These are phyloP conservation scores for Blastobotrys indianensis DNA, from an alignment of 1,139 yeast species.

Conservation along the genomic window DNA sequence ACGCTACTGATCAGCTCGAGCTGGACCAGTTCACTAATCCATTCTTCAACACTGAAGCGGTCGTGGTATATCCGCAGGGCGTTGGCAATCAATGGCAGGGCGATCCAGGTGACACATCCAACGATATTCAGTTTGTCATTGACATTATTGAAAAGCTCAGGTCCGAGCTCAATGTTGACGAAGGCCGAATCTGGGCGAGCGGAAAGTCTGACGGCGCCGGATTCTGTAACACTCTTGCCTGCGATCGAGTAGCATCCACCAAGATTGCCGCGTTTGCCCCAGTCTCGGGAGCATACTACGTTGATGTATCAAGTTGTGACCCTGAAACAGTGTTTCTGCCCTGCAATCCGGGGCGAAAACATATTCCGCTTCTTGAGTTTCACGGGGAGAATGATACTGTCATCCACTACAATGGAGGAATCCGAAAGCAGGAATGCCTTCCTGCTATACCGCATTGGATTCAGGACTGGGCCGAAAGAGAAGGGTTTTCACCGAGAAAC, in stretches of 20 bases:
- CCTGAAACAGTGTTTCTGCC: neutral
- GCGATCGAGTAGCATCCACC: neutral
- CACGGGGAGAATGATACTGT: neutral
- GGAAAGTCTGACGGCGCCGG: neutral
- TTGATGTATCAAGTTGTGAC: neutral
- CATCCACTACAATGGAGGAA: neutral
- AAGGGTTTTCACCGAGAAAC: neutral
- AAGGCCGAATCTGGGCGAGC: neutral
- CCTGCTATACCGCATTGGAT: slow-evolving; percentile 2
- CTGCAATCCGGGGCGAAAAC: neutral
- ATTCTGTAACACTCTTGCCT: neutral
- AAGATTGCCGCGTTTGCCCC: slow-evolving; percentile 1
- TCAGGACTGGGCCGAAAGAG: neutral
- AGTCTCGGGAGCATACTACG: neutral
- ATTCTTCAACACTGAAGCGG: neutral
- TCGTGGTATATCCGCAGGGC: neutral
- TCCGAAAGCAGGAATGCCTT: neutral
- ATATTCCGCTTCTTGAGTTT: neutral
- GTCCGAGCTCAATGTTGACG: neutral
- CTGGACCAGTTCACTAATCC: neutral
- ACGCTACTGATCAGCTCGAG: neutral
- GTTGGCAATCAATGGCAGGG: neutral
- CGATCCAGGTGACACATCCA: neutral
- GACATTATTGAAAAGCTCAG: neutral
- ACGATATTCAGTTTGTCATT: neutral